Evolutionary conservation across 2,329 filamentous ascomycete species (phyloP), one percentile per base, ranked within the genome.

Genomic region (Exserohilum turcica): DNA sequence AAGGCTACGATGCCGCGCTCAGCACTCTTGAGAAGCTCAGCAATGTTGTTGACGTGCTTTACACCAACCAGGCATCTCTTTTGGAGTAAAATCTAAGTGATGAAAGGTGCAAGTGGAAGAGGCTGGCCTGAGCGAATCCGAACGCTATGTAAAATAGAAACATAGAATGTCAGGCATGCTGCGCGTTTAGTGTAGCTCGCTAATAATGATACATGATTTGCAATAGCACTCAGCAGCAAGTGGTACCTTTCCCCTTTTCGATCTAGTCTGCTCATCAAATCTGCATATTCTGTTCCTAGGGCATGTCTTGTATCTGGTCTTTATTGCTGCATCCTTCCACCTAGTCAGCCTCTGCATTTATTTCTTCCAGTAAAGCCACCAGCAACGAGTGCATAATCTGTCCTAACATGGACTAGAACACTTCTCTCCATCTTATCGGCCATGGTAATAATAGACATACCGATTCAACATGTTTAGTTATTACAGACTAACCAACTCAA

Each of bases 21-120:
- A 87, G 91, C 58, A 99, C 94, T 2, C 96, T 99, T 64, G 93
- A 96, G 74, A 97, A 97, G 86, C 78, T 99, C 76, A 93, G 92
- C 80, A 95, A 88, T 73, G 94, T 99, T 62, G 95, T 99, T 60
- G 95, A 99, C 77, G 91, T 96, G 64, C 81, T 99, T 70, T 99
- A 97, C 82, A 92, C 91, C 60, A 97, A 97, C 82, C 93, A 99
- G 80, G 94, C 94, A 44, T 96, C 91, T 55, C 81, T 95, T 82
- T 82, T 99, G 66, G 94, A 99, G 83, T 99, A 86, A 64, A 47
- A 3, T 29, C 43, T 29, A 19, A 38, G 16, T 39, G 18, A 35
- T 6, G n/a, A 37, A 52, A 7, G 29, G 40, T 32, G 8, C 43
- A 28, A 18, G 24, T 24, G 15, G 12, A 8, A 24, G 36, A 19